Evolutionary conservation across 1,284 basidiomycete species (phyloP).

Genomic region (Grifola frondosa): DNA sequence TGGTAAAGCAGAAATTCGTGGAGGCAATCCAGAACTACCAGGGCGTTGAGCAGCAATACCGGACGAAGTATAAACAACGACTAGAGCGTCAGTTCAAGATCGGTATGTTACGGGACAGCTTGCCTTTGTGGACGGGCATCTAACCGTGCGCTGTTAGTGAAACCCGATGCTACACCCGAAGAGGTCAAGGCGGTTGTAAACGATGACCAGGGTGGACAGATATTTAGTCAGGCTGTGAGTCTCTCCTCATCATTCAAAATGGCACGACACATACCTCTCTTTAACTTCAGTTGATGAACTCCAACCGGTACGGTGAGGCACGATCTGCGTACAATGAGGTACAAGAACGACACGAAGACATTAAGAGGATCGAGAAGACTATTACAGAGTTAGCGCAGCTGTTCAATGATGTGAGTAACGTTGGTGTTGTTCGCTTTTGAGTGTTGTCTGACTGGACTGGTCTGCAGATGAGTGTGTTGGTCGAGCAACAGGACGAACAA

Average conservation of each 20-base stretch:
- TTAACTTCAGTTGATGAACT: conserved; percentile 73
- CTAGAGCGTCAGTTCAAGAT: conserved; percentile 98
- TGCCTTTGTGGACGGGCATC: not conserved
- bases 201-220: conserved; percentile 82
- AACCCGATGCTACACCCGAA: conserved; percentile 91
- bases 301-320: conserved; percentile 89
- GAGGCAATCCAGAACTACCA: conserved; percentile 88
- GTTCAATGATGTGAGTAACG: conserved; percentile 80
- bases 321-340: conserved; percentile 93
- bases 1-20: conserved; percentile 81
- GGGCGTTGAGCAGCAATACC: conserved; percentile 89
- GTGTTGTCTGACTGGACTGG: not conserved
- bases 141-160: conserved; percentile 52
- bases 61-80: conserved; percentile 91
- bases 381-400: conserved; percentile 92
- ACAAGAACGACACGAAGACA: conserved; percentile 94
- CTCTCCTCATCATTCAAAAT: conserved; percentile 3
- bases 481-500: conserved; percentile 90
- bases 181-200: conserved; percentile 88
- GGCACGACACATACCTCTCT: not conserved
- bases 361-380: conserved; percentile 92
- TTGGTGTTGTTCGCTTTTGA: too few relatives aligned
- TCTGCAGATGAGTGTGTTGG: conserved; percentile 80
- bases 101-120: conserved; percentile 48
- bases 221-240: conserved; percentile 92